Evolutionary conservation across 306 rosid species (phyloP).

Genomic region (Lathyrus aphaca): DNA sequence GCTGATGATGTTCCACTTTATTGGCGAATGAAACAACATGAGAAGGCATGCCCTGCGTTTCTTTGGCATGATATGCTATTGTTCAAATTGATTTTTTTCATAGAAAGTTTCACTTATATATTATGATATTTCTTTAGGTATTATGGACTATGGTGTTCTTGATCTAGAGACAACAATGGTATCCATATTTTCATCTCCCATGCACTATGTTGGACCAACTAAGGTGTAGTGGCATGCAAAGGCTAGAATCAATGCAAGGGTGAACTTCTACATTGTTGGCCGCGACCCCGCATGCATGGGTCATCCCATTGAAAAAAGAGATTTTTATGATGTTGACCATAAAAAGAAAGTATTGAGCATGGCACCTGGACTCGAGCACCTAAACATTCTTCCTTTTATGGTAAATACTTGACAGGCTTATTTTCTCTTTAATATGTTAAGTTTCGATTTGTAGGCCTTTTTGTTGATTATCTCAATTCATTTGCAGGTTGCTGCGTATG

Average conservation of each 20-base stretch:
- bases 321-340: slow-evolving; percentile 94
- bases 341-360: slow-evolving; percentile 96
- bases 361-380: slow-evolving; percentile 98
- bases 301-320: slow-evolving; percentile 89
- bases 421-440: not conserved
- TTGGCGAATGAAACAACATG: slow-evolving; percentile 99
- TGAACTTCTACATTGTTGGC: slow-evolving; percentile 96
- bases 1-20: slow-evolving; percentile 97
- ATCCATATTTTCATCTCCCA: slow-evolving; percentile 98
- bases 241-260: slow-evolving; percentile 98
- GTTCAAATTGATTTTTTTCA: not conserved
- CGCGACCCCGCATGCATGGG: slow-evolving; percentile 99
- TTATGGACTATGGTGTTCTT: slow-evolving; percentile 97
- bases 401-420: slow-evolving; percentile 50
- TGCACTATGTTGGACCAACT: slow-evolving; percentile 99
- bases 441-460: slow-evolving; percentile 2
- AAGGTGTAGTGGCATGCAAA: slow-evolving; percentile 99
- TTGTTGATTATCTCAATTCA: slow-evolving; percentile 33
- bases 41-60: slow-evolving; percentile 57
- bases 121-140: slow-evolving; percentile 56
- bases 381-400: slow-evolving; percentile 96
- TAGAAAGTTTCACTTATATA: not conserved
- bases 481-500: slow-evolving; percentile 97
- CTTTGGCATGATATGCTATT: too few species aligned
- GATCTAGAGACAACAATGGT: slow-evolving; percentile 98